Base-by-base conservation (phyloP, 176 grass and related monocot genomes). In the Oryza glumipatula region DNA sequence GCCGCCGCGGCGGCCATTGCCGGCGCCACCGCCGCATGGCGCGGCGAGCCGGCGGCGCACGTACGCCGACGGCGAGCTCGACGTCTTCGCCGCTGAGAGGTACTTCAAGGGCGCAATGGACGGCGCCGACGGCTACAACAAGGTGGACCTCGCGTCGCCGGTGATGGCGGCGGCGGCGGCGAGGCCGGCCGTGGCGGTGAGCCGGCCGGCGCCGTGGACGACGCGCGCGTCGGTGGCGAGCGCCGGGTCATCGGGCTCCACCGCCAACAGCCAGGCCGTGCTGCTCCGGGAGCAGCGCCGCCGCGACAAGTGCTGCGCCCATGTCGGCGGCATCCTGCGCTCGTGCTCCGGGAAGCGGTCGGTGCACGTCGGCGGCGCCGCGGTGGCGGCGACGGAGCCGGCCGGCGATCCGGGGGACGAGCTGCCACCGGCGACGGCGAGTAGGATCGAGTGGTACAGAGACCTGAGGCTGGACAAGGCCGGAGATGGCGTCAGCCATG, bases 71-170 rank as follows among this genome's bases (percentile, higher is more conserved):
- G 88, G 84, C 46, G 94, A 96, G 88, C 92, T 96, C 45, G 91
- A 91, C 68, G 92, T 96, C 72, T 93, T 96, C 80, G 22, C 86
- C 2, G 94, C 94, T 12, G 91, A 96, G 81, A 76, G 83, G 13
- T 96, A 96, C 83, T 96, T 96, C 83, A 91, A 68, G 49, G 91
- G 94, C 7, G 44, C 67, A 15, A 83, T 91, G 45, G 88, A 95
- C 48, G 41, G 49, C 68, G 68, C 3, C 0, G 68, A 33, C 68
- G 58, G 41, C 23, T 45, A 23, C 52, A 74, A 23, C 52, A 79
- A 65, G 30, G 52, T 84, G 9, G 73, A 0, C 22, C 19, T 60
- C 14, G 22, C 49, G 71, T 22, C 30, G 2, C 30, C 30, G 2
- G 30, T 32, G 30, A 32, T 32, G 30, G 2, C 6, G 22, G 22